phyloP scores from a whole-genome alignment of 2,329 filamentous ascomycete genomes.

The Balansia obtecta region DNA sequence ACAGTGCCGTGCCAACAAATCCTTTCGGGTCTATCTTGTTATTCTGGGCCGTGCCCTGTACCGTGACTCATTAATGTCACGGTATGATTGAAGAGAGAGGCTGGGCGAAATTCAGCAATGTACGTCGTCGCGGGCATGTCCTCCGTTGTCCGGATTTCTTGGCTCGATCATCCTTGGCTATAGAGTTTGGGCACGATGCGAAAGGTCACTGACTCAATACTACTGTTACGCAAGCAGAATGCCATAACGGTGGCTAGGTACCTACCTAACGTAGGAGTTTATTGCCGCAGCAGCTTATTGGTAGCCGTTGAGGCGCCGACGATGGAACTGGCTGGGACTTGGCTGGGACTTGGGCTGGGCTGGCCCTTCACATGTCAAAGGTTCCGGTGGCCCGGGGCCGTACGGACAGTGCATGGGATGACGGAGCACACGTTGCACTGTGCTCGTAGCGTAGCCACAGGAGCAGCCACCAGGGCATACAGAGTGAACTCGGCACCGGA shows the following conservation, averaged over 20 bases:
- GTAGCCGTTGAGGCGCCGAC: conserved; percentile 4
- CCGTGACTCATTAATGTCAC: background rate
- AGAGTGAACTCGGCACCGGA: no score
- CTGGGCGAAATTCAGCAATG: background rate
- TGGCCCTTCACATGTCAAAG: conserved; percentile 18
- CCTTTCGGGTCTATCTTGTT: no score
- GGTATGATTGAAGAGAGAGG: background rate
- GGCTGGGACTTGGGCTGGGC: background rate
- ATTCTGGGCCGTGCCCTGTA: background rate
- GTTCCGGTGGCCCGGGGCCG: conserved; percentile 18
- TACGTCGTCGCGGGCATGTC: background rate
- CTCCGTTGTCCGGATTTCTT: background rate
- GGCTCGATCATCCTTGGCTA: background rate
- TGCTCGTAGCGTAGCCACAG: no score
- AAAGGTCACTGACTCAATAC: no score
- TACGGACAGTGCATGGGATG: background rate
- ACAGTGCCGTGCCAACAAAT: no score
- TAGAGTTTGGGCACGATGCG: no score
- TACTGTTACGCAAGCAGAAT: no score
- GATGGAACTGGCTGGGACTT: background rate
- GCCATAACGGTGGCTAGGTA: no score
- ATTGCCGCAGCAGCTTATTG: background rate
- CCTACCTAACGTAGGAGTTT: no score
- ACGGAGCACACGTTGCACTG: no score
- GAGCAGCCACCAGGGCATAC: no score